Percentiles rank a stretch among this genome's conserved stretches.
phyloP scores from a whole-genome alignment of 352 stramenopile species.

The Globisporangium parvum region DNA sequence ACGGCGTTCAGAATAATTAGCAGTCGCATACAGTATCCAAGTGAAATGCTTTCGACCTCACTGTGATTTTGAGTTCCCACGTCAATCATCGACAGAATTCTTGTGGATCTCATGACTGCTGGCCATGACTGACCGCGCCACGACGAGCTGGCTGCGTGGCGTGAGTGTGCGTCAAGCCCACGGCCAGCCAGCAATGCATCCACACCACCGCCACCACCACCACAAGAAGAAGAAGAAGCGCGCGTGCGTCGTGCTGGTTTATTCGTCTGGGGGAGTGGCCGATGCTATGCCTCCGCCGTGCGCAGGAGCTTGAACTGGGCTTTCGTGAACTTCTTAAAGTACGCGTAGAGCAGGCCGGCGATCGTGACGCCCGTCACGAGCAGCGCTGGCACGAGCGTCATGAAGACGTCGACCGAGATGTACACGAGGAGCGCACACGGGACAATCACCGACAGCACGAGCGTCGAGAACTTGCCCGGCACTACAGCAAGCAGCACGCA shows the following conservation, averaged over 20 bases:
- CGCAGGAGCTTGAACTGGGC: constrained; percentile 27
- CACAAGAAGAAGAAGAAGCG: not conserved
- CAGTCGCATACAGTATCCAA: too few relatives aligned
- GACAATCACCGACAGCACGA: constrained; percentile 26
- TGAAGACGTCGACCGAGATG: constrained; percentile 43
- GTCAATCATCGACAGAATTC: too few relatives aligned
- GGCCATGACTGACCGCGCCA: too few relatives aligned
- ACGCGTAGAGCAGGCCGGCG: constrained; percentile 29
- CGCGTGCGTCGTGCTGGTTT: not conserved
- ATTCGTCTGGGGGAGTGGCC: not conserved
- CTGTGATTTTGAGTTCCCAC: too few relatives aligned
- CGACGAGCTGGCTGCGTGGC: too few relatives aligned
- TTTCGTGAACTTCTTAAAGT: constrained; percentile 36
- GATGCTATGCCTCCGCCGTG: constrained; percentile 14
- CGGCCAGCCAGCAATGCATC: too few relatives aligned
- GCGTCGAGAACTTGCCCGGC: constrained; percentile 22
- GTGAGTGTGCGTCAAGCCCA: too few relatives aligned
- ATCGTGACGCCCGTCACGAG: constrained; percentile 32
- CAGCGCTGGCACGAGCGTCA: constrained; percentile 29
- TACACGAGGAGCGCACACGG: constrained; percentile 33
- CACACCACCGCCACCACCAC: too few relatives aligned
- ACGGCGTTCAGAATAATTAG: not conserved
- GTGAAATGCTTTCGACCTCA: too few relatives aligned
- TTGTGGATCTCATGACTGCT: too few relatives aligned
- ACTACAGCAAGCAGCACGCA: constrained; percentile 14